Conservation (phyloP, 352 stramenopile genomes). For the Globisporangium apiculatum region DNA sequence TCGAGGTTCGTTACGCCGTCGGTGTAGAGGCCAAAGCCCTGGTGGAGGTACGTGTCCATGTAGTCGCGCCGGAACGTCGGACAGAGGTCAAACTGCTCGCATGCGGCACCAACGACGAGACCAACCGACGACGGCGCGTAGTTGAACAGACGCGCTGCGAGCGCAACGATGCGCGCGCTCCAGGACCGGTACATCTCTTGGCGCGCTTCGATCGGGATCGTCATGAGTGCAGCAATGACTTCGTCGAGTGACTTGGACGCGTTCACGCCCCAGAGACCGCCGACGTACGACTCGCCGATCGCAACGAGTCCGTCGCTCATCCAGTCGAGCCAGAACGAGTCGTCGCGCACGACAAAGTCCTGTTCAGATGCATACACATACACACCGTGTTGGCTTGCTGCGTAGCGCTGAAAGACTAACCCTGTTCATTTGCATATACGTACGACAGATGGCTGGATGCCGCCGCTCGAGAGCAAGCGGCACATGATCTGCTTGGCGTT, state of each 20-base stretch:
- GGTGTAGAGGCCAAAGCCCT: conserved; percentile 74
- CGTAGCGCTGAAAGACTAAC: no score
- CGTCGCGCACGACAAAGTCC: conserved; percentile 74
- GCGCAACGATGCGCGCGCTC: conserved; percentile 64
- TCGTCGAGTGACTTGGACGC: conserved; percentile 52
- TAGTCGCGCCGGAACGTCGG: conserved; percentile 61
- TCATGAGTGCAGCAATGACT: conserved; percentile 66
- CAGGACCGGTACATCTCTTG: conserved; percentile 86
- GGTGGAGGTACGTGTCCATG: conserved; percentile 73
- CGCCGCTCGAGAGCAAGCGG: conserved; percentile 50
- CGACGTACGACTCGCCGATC: conserved; percentile 79
- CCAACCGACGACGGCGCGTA: conserved; percentile 64
- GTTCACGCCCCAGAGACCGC: conserved; percentile 61
- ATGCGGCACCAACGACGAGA: conserved; percentile 55
- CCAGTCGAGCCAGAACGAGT: conserved; percentile 83
- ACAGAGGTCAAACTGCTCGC: conserved; percentile 71
- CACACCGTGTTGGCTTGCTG: neutral
- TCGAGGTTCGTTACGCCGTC: conserved; percentile 37
- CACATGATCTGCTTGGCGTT: conserved; percentile 76
- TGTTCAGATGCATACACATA: conserved; percentile 11
- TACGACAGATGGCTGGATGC: conserved; percentile 51
- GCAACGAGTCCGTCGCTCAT: conserved; percentile 79
- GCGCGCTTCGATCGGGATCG: conserved; percentile 71
- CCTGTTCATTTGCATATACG: neutral
- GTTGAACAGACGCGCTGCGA: conserved; percentile 71